phyloP scores from a whole-genome alignment of 768 basidiomycete species.

The Tricholoma bakamatsutake region DNA sequence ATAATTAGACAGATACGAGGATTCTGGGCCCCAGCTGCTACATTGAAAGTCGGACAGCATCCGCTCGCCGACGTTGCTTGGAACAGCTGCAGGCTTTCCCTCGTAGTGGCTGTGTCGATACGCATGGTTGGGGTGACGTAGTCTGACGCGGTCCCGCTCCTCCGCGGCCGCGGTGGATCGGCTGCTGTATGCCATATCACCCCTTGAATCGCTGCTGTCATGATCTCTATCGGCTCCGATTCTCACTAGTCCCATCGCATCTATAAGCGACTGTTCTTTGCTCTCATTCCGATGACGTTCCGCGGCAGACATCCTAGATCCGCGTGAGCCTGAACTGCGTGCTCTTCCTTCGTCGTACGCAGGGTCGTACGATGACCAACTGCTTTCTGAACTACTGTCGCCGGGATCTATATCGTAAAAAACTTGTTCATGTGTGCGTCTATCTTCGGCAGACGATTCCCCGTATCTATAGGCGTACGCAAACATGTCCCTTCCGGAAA shows the following conservation, averaged over 20 bases:
- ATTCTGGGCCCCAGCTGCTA: not conserved
- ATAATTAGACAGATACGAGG: not conserved
- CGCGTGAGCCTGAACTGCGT: not conserved
- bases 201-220: not conserved
- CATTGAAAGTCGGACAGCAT: too few relatives aligned
- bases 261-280: not conserved
- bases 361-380: not conserved
- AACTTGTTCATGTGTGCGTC: conserved; percentile 21
- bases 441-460: conserved; percentile 24
- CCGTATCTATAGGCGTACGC: conserved; percentile 26
- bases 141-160: not conserved
- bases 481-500: conserved; percentile 20
- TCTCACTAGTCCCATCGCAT: conserved; percentile 6
- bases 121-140: not conserved
- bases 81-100: not conserved
- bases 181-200: not conserved
- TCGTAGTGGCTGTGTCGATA: not conserved
- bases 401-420: conserved; percentile 12
- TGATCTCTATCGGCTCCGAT: not conserved
- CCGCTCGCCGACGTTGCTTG: not conserved
- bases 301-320: not conserved
- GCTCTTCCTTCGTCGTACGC: conserved; percentile 1
- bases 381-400: not conserved
- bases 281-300: conserved; percentile 3
- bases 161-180: not conserved